Evolutionary conservation across 1,284 basidiomycete genomes (phyloP).

Genomic region (Ganoderma resinaceum): DNA sequence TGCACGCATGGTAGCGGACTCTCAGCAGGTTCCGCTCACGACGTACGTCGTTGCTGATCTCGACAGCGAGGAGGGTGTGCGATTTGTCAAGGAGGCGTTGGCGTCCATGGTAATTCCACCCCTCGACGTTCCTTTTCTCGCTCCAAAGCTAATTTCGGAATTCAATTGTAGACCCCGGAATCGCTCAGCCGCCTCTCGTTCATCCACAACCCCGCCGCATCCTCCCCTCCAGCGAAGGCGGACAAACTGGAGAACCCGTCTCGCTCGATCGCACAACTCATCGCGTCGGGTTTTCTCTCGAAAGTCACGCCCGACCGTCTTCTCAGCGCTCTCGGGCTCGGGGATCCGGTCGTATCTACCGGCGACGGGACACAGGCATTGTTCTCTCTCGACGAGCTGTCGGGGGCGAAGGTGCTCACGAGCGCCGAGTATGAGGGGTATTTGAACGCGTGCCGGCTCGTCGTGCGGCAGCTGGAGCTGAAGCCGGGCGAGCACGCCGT

Average conservation of each 20-base stretch:
- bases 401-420: neutral
- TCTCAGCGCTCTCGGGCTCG: slow-evolving; percentile 46
- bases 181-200: slow-evolving; percentile 64
- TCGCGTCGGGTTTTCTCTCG: slow-evolving; percentile 47
- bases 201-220: slow-evolving; percentile 63
- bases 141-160: neutral
- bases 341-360: neutral
- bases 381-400: neutral
- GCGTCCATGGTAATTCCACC: slow-evolving; percentile 61
- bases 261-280: slow-evolving; percentile 54
- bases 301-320: slow-evolving; percentile 47
- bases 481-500: slow-evolving; percentile 65
- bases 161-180: slow-evolving; percentile 45
- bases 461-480: slow-evolving; percentile 62
- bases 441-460: slow-evolving; percentile 49
- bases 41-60: slow-evolving; percentile 84
- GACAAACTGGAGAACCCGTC: slow-evolving; percentile 40
- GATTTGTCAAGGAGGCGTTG: slow-evolving; percentile 68
- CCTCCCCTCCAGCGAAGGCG: slow-evolving; percentile 19
- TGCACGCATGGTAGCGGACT: slow-evolving; percentile 39
- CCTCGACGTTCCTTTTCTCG: neutral
- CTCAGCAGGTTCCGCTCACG: slow-evolving; percentile 52
- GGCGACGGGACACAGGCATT: slow-evolving; percentile 41
- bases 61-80: slow-evolving; percentile 65
- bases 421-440: slow-evolving; percentile 46